Evolutionary conservation across 495 filamentous ascomycete genomes (phyloP).

Genomic region (Amniculicola lignicola): DNA sequence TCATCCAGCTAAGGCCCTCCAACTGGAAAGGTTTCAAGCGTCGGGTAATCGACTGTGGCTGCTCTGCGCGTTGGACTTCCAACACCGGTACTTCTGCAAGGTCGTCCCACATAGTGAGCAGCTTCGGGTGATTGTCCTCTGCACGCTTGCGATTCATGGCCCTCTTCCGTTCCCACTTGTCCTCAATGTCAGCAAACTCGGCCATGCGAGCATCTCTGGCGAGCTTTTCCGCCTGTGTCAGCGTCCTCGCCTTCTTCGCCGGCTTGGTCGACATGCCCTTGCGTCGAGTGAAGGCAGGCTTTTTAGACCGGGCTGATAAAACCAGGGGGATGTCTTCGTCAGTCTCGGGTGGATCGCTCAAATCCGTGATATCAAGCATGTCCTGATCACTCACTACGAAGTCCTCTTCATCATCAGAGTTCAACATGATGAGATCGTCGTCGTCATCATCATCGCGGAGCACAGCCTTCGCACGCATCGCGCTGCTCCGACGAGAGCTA

Average conservation of each 20-base stretch:
- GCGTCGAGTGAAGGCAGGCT: too few species aligned
- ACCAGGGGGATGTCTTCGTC: too few species aligned
- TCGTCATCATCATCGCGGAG: constrained; percentile 4
- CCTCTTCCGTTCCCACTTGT: constrained; percentile 38
- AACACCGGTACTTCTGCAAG: constrained; percentile 66
- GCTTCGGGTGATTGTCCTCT: constrained; percentile 69
- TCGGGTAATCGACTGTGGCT: constrained; percentile 75
- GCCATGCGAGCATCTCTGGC: neutral
- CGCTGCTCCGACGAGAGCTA: constrained; percentile 19
- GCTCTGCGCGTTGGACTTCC: constrained; percentile 61
- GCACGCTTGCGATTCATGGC: constrained; percentile 61
- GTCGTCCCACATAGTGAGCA: constrained; percentile 79
- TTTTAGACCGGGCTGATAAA: too few species aligned
- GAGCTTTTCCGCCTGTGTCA: neutral
- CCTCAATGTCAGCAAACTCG: constrained; percentile 29
- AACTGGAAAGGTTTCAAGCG: constrained; percentile 88
- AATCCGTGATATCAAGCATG: too few species aligned
- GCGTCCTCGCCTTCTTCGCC: constrained; percentile 5
- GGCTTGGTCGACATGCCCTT: neutral
- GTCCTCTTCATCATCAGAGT: constrained; percentile 4
- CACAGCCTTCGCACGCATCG: constrained; percentile 3
- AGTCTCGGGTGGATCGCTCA: too few species aligned
- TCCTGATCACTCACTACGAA: neutral
- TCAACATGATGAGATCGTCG: constrained; percentile 16
- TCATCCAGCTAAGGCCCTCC: constrained; percentile 93